A percentile compares a stretch with the other conserved stretches of the same genome.
These are phyloP conservation scores for Thelonectria blattea DNA, from an alignment of 2,329 filamentous ascomycete genomes.

Conservation along the genomic window DNA sequence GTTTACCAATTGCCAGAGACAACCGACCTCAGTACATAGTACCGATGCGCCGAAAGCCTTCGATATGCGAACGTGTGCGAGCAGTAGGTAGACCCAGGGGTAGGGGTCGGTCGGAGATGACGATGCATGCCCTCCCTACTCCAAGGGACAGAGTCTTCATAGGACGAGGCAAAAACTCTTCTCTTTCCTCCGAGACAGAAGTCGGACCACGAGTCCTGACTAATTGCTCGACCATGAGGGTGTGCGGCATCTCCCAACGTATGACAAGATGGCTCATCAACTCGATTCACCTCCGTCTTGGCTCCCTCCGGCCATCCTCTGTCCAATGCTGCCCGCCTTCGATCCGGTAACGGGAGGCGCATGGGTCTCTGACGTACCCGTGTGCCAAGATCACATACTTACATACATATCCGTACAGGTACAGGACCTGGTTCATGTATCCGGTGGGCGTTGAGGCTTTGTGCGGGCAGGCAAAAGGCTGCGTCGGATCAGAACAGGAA, in stretches of 20 bases:
- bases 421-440: not conserved
- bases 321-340: slow-evolving; percentile 13
- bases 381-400: slow-evolving; percentile 5
- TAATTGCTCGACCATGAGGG: not conserved
- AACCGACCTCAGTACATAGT: too few relatives aligned
- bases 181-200: not conserved
- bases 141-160: not conserved
- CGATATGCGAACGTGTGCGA: not conserved
- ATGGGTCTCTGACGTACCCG: slow-evolving; percentile 19
- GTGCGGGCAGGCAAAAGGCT: slow-evolving; percentile 8
- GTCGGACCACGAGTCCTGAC: slow-evolving; percentile 2
- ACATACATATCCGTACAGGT: not conserved
- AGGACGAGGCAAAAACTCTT: not conserved
- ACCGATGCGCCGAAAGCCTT: not conserved
- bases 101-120: slow-evolving; percentile 7
- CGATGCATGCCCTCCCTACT: slow-evolving; percentile 6
- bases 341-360: slow-evolving; percentile 13
- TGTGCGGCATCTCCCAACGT: slow-evolving; percentile 7
- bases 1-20: not conserved
- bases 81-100: not conserved
- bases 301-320: not conserved
- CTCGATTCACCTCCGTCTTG: slow-evolving; percentile 7
- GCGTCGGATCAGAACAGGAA: not conserved
- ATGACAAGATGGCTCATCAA: slow-evolving; percentile 4
- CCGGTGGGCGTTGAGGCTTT: not conserved